Percentiles rank a stretch among this genome's conserved stretches.
phyloP scores from a whole-genome alignment of 176 grass and related monocot genomes.

The Phoenix roebelenii region DNA sequence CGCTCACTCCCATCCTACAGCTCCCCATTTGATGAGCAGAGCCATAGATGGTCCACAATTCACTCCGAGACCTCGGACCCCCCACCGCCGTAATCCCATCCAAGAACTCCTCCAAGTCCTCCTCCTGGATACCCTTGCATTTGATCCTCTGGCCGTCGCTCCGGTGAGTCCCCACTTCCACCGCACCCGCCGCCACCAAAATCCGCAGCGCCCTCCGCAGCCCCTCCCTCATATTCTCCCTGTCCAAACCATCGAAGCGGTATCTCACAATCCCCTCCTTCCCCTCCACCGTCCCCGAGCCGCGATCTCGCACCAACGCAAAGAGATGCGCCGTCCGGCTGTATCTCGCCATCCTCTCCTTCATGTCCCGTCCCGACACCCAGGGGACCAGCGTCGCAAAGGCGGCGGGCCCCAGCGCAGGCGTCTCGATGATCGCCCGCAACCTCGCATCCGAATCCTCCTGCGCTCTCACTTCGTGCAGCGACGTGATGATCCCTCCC shows the following conservation, averaged over 20 bases:
- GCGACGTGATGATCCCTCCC: constrained; percentile 91
- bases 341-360: constrained; percentile 65
- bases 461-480: constrained; percentile 50
- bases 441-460: constrained; percentile 11
- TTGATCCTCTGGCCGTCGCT: constrained; percentile 69
- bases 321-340: constrained; percentile 63
- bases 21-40: constrained; percentile 87
- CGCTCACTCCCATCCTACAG: constrained; percentile 60
- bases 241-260: constrained; percentile 27
- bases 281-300: constrained; percentile 52
- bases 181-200: constrained; percentile 52
- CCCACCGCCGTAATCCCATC: constrained; percentile 31
- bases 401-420: constrained; percentile 33
- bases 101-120: constrained; percentile 60
- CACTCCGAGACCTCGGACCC: constrained; percentile 39
- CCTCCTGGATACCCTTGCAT: constrained; percentile 37
- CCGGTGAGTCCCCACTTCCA: constrained; percentile 75
- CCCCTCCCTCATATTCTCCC: constrained; percentile 48
- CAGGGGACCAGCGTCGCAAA: constrained; percentile 45
- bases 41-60: constrained; percentile 37
- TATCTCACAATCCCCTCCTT: constrained; percentile 60
- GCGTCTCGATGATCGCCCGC: constrained; percentile 55
- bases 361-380: constrained; percentile 72
- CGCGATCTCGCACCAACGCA: constrained; percentile 48
- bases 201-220: constrained; percentile 51